Evolutionary conservation across 2,329 filamentous ascomycete genomes (phyloP), one percentile per base, ranked within the genome.

Genomic region (Reticulascus tulasneorum): DNA sequence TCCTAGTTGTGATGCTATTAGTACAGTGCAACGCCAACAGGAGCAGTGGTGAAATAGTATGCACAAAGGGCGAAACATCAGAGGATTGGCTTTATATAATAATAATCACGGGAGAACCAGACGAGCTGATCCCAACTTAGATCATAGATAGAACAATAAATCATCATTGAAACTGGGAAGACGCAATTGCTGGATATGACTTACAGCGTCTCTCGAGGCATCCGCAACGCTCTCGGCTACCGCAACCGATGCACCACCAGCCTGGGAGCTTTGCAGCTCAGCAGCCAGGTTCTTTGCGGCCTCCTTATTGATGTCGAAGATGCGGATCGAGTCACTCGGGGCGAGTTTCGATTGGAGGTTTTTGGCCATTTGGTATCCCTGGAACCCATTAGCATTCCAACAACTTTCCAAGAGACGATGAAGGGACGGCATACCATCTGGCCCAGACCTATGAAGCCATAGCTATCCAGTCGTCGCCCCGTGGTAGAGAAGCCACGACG

Each of bases 51-150:
- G n/a, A n/a, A n/a, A n/a, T n/a, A n/a, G n/a, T n/a, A n/a, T n/a
- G n/a, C n/a, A n/a, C n/a, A n/a, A n/a, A n/a, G n/a, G n/a, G n/a
- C n/a, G n/a, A n/a, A n/a, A n/a, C n/a, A n/a, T n/a, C n/a, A n/a
- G n/a, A n/a, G n/a, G n/a, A n/a, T n/a, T n/a, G n/a, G n/a, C n/a
- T n/a, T n/a, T n/a, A n/a, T n/a, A n/a, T n/a, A n/a, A n/a, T n/a
- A n/a, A n/a, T n/a, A n/a, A n/a, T n/a, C n/a, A n/a, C n/a, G n/a
- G n/a, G n/a, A n/a, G n/a, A n/a, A 54, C 62, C 68, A 58, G 62
- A 67, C 31, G 62, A 64, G 63, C 67, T 63, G 66, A 64, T 62
- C 74, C 78, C 78, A 81, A 84, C 79, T 84, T 84, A 82, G 79
- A 83, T 84, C 79, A 84, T 81, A 68, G 63, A 73, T 67, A 56